Evolutionary conservation across 2,329 filamentous ascomycete genomes (phyloP).

Genomic region (Stromatinia cepivora): DNA sequence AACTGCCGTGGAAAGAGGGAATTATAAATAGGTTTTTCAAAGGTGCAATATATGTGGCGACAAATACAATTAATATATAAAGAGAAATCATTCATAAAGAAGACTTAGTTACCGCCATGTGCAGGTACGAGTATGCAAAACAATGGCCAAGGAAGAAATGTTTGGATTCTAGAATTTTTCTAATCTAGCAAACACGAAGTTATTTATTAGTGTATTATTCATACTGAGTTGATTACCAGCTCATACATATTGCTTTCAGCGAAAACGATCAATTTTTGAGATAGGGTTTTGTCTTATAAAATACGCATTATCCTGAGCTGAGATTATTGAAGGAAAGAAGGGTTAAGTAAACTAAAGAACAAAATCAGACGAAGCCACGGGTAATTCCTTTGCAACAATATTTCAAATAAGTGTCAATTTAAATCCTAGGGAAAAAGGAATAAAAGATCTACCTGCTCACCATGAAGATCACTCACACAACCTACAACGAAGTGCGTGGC

Average conservation of each 20-base stretch:
- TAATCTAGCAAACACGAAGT: neutral
- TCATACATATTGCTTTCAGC: too few relatives aligned
- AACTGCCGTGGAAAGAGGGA: neutral
- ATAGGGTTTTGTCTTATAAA: neutral
- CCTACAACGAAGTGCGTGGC: slow-evolving; percentile 6
- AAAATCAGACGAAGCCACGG: neutral
- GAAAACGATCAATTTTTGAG: neutral
- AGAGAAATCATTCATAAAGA: neutral
- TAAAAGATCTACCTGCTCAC: neutral
- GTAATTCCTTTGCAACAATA: neutral
- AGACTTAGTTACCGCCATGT: neutral
- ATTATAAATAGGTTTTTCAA: slow-evolving; percentile 1
- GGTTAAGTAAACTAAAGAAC: neutral
- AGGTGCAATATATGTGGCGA: neutral
- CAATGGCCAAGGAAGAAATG: neutral
- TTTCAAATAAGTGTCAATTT: neutral
- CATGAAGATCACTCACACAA: slow-evolving; percentile 19
- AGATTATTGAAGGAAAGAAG: neutral
- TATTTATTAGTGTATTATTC: slow-evolving; percentile 7
- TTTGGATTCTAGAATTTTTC: neutral
- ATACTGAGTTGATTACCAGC: neutral
- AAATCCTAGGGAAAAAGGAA: neutral
- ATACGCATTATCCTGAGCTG: neutral
- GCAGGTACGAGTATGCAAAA: neutral
- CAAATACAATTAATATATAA: neutral